Evolutionary conservation across 2,329 filamentous ascomycete species (phyloP), one percentile per base, ranked within the genome.

Genomic region (Xylaria sp.): DNA sequence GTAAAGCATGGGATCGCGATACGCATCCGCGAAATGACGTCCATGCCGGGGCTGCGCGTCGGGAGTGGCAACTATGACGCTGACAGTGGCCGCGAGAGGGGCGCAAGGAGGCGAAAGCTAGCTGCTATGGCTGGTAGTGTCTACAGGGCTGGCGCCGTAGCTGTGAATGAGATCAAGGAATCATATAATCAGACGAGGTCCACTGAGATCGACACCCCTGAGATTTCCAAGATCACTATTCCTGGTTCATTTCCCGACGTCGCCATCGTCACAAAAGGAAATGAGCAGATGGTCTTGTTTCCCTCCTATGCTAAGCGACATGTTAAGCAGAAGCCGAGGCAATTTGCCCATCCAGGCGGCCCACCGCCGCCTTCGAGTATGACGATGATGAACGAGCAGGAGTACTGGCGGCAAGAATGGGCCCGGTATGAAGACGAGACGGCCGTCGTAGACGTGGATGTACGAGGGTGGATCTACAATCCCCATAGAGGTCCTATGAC

Each of bases 271-370:
- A 87, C 89, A 12, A 90, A 89, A 69, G 94, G 93, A 13, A 88
- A 93, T 68, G 94, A 97, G 78, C 93, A 98, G 81, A 93, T 99
- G 90, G 89, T 99, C 10, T 79, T 99, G 28, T 99, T 99, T 73
- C 96, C 96, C 0, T 97, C 93, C 61, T 99, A 99, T 78, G 93
- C 93, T 9, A 90, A 94, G 76, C 86, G 85, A 68, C 91, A 97
- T 78, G 79, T 87, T 39, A 90, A 81, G 77, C 73, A 71, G n/a
- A 75, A 77, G 70, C 70, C 79, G 72, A 72, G 73, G 43, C 68
- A 75, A 20, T 76, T 71, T 36, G 72, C 74, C 36, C 62, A 59
- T 39, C 79, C 83, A 12, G 78, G 76, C 60, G 80, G 82, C 20
- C 76, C 77, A 18, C 77, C 81, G 46, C 80, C 79, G 71, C 69